A percentile compares a stretch with the other conserved stretches of the same genome.
Conservation (phyloP, 192 early-diverging fungal species). For the Coemansia furcata region DNA sequence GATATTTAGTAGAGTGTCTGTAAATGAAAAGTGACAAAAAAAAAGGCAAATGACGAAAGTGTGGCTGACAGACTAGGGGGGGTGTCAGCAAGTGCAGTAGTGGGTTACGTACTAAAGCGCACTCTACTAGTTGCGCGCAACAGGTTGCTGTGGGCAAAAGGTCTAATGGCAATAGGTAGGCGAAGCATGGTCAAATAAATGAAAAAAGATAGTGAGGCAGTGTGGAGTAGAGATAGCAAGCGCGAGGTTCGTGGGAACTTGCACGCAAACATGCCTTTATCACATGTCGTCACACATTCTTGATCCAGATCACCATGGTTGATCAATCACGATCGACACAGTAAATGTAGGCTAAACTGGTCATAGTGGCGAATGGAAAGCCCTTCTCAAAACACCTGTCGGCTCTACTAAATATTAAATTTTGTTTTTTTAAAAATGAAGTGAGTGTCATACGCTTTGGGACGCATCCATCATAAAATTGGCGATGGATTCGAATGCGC, state of each 20-base stretch:
- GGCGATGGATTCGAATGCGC: not conserved
- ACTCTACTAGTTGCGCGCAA: slow-evolving; percentile 8
- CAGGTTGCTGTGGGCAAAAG: not conserved
- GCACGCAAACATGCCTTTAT: not conserved
- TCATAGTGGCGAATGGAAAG: not conserved
- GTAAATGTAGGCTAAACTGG: not conserved
- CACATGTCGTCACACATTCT: not conserved
- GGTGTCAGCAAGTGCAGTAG: no score
- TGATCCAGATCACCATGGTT: not conserved
- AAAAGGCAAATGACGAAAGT: not conserved
- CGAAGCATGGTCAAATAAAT: slow-evolving; percentile 23
- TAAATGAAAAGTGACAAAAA: not conserved
- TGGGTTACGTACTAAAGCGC: slow-evolving; percentile 39
- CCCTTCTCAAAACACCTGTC: slow-evolving; percentile 8
- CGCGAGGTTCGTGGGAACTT: slow-evolving; percentile 1
- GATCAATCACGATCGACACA: not conserved
- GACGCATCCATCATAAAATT: slow-evolving; percentile 15
- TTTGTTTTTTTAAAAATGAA: slow-evolving; percentile 26
- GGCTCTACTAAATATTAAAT: not conserved
- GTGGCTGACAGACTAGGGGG: no score
- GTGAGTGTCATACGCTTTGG: slow-evolving; percentile 18
- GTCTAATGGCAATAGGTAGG: slow-evolving; percentile 6
- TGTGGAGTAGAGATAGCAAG: not conserved
- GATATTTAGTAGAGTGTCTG: not conserved
- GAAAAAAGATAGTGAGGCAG: not conserved